Percentiles rank a stretch among this genome's conserved stretches.
Evolutionary conservation across 148 eudicot species (phyloP).

Genomic region (Chenopodium quinoa): DNA sequence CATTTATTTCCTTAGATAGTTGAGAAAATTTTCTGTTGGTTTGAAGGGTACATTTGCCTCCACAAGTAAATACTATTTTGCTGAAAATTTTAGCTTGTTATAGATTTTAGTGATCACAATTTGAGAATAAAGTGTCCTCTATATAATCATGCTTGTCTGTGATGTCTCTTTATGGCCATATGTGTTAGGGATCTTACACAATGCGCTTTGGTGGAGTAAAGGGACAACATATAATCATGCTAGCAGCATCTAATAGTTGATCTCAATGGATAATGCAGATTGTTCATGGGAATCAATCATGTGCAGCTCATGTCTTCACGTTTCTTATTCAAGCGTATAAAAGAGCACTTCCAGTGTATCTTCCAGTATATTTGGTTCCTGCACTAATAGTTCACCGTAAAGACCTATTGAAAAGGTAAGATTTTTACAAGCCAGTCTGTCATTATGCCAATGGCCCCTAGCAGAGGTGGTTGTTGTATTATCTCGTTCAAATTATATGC

Average conservation of each 20-base stretch:
- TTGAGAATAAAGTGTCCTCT: neutral
- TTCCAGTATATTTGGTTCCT: conserved; percentile 95
- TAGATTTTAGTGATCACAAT: neutral
- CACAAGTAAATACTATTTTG: neutral
- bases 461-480: neutral
- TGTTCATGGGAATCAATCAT: conserved; percentile 82
- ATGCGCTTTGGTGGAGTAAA: neutral
- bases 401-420: conserved; percentile 69
- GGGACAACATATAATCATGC: neutral
- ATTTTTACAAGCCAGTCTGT: neutral
- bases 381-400: conserved; percentile 94
- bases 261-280: conserved; percentile 52
- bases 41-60: neutral
- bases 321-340: conserved; percentile 87
- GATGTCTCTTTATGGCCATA: neutral
- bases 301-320: conserved; percentile 60
- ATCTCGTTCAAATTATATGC: conserved; percentile 6
- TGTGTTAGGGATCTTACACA: neutral
- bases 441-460: conserved; percentile 1
- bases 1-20: neutral
- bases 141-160: neutral
- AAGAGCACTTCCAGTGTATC: conserved; percentile 96
- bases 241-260: conserved; percentile 16
- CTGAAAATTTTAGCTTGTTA: neutral
- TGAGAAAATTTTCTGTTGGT: neutral